phyloP scores from a whole-genome alignment of 768 basidiomycete genomes.

The Podaxis pistillaris region DNA sequence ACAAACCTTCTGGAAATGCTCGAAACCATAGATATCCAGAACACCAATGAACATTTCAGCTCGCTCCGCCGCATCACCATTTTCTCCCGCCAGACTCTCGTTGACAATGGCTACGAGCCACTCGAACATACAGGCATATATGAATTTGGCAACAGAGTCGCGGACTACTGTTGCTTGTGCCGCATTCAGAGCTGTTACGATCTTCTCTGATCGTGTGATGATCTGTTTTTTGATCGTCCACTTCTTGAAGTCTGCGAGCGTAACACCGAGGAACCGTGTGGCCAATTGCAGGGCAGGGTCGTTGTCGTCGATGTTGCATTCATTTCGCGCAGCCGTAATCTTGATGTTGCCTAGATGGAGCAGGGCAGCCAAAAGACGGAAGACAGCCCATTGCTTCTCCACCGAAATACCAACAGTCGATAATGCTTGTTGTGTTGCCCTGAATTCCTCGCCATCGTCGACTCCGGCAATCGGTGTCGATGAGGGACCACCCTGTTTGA shows the following conservation, averaged over 20 bases:
- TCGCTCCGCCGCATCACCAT: conserved; percentile 82
- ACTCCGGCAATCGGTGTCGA: conserved; percentile 89
- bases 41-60: conserved; percentile 99
- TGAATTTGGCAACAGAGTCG: conserved; percentile 97
- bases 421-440: conserved; percentile 88
- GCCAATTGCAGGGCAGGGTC: conserved; percentile 80
- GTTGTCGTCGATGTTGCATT: conserved; percentile 80
- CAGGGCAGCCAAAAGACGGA: conserved; percentile 87
- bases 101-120: conserved; percentile 98
- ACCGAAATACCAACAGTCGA: conserved; percentile 97
- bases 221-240: conserved; percentile 99
- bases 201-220: conserved; percentile 92
- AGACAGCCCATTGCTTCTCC: conserved; percentile 98
- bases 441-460: conserved; percentile 95
- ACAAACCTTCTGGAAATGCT: conserved; percentile 90
- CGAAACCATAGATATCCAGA: conserved; percentile 96
- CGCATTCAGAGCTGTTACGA: conserved; percentile 81
- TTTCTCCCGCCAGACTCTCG: conserved; percentile 94
- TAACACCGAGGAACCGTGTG: conserved; percentile 88
- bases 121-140: conserved; percentile 98
- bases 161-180: conserved; percentile 91
- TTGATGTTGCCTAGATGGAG: conserved; percentile 98
- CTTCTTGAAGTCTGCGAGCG: conserved; percentile 92
- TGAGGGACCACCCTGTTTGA: conserved; percentile 88
- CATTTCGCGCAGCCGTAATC: conserved; percentile 75